Conservation (phyloP, 768 basidiomycete species). For the Vararia minispora region DNA sequence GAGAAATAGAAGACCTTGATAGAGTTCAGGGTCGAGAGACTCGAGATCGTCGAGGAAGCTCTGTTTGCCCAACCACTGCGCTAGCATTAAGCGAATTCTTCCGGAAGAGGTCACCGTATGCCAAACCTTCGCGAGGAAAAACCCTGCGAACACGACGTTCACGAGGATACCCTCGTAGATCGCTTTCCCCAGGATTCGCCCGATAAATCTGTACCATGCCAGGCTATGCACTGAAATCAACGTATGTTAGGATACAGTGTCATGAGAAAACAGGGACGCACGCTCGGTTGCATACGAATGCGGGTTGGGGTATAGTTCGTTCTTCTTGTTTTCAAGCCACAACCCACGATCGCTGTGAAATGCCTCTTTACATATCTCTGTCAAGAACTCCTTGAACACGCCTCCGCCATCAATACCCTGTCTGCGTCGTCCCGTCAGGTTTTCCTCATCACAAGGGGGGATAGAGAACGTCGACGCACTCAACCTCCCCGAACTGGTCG, state of each 20-base stretch:
- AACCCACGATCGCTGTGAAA: constrained; percentile 92
- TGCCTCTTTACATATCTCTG: constrained; percentile 83
- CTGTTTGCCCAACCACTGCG: constrained; percentile 83
- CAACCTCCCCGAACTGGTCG: constrained; percentile 77
- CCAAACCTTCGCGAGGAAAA: constrained; percentile 80
- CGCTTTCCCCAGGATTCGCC: constrained; percentile 89
- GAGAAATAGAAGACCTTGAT: constrained; percentile 83
- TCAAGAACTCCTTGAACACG: constrained; percentile 96
- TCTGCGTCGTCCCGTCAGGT: too few relatives aligned
- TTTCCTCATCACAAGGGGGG: background rate
- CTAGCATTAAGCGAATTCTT: background rate
- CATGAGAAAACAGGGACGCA: constrained; percentile 25
- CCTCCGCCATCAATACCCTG: constrained; percentile 95
- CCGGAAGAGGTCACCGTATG: too few relatives aligned
- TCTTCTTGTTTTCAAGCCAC: constrained; percentile 85
- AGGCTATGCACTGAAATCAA: constrained; percentile 57
- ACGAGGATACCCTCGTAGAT: constrained; percentile 94
- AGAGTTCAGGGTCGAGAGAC: constrained; percentile 86
- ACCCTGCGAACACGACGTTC: constrained; percentile 89
- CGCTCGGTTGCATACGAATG: constrained; percentile 85
- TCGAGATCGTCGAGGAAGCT: constrained; percentile 88
- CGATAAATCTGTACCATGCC: constrained; percentile 89
- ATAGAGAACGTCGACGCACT: constrained; percentile 38
- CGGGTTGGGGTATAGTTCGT: constrained; percentile 93
- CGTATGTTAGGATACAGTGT: background rate